These are phyloP conservation scores for Hypoxylon crocopeplum DNA, from an alignment of 495 filamentous ascomycete species.

Conservation along the genomic window DNA sequence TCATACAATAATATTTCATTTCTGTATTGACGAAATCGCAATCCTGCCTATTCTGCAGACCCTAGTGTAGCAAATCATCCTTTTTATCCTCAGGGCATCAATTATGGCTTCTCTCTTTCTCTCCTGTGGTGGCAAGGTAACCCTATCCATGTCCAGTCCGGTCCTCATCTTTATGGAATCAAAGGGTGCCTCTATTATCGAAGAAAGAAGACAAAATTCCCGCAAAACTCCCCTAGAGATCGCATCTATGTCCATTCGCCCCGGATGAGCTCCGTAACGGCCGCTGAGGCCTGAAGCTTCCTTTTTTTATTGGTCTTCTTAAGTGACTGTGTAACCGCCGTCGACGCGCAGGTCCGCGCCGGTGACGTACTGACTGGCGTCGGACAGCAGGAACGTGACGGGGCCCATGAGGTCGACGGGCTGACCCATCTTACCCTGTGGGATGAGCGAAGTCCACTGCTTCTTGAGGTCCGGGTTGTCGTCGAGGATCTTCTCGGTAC, in stretches of 20 bases:
- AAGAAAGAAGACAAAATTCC: neutral
- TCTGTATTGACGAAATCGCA: neutral
- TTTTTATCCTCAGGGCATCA: no score
- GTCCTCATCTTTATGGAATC: neutral
- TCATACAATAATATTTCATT: neutral
- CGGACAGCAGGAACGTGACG: constrained; percentile 87
- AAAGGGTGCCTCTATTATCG: neutral
- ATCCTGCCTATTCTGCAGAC: no score
- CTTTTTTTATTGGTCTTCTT: constrained; percentile 35
- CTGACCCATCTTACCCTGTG: constrained; percentile 88
- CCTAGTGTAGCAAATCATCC: no score
- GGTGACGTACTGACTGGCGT: constrained; percentile 85
- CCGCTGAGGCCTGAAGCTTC: neutral
- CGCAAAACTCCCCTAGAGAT: neutral
- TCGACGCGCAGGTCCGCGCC: constrained; percentile 90
- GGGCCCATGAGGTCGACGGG: constrained; percentile 94
- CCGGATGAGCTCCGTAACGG: constrained; percentile 3
- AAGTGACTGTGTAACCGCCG: constrained; percentile 89
- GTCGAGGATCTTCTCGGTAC: constrained; percentile 92
- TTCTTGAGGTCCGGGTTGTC: constrained; percentile 86
- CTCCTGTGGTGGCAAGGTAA: no score
- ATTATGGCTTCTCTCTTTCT: no score
- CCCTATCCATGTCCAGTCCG: neutral
- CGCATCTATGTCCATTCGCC: neutral
- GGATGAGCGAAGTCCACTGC: constrained; percentile 91